Evolutionary conservation across 495 filamentous ascomycete species (phyloP), one percentile per base, ranked within the genome.

Genomic region (Penicillium antarcticum): DNA sequence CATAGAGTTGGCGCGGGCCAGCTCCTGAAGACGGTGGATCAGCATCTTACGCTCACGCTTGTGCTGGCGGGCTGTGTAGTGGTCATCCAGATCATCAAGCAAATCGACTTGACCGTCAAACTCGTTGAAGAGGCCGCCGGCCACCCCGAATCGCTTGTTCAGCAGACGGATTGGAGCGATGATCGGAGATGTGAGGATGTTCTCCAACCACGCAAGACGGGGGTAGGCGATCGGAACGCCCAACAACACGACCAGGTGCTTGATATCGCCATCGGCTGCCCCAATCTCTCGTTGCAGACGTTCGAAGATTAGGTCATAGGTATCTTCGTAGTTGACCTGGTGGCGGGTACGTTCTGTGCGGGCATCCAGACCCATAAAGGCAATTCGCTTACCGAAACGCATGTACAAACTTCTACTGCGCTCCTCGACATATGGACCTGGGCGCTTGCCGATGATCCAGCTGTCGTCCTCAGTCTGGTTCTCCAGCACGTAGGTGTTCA

Each of bases 191-290:
- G 75, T 78, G 51, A 97, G 82, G 47, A 97, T 87, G 62, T 92
- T 95, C 67, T 94, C 89, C 5, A 96, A 79, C 92, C 92, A 96
- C 10, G 89, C 90, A 36, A 97, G 79, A 46, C 92, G 88, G 5
- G 92, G 92, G 63, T 96, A 97, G 5, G 92, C 91, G 55, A 97
- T 96, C 2, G 92, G 92, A 23, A 97, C 89, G 45, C 92, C 92
- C 39, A 97, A 73, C 4, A 97, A 77, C 4, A 97, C 74, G 35
- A 97, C 79, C 36, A 97, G 69, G 56, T 97, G 92, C 67, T 85
- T 87, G 62, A 91, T 87, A 21, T 80, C 58, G 63, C 84, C 65
- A 57, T 79, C 62, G 59, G 79, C 79, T 5, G 80, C 81, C 1
- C 67, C 65, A 17, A 96, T 74, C 57, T 95, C 88, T 21, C 72